Evolutionary conservation across 352 stramenopile species (phyloP).

Genomic region (Pilasporangium apinafurcum): DNA sequence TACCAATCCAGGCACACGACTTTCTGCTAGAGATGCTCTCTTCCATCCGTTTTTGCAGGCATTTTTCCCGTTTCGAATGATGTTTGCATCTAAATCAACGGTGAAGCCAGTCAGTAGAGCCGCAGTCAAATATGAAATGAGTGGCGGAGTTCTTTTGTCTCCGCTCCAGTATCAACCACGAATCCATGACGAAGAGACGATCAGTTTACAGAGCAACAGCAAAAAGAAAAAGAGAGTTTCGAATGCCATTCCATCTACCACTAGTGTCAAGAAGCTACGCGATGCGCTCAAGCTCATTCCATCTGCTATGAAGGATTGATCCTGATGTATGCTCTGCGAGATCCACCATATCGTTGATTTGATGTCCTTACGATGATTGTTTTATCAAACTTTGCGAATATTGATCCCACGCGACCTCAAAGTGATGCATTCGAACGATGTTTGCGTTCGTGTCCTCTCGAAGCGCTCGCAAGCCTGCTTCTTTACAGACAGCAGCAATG

Average conservation of each 20-base stretch:
- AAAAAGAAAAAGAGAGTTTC: constrained; percentile 2
- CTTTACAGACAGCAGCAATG: constrained; percentile 65
- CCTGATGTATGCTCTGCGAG: constrained; percentile 10
- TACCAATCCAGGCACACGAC: constrained; percentile 29
- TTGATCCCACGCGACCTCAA: constrained; percentile 41
- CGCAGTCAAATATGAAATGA: constrained; percentile 1
- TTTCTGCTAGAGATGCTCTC: constrained; percentile 42
- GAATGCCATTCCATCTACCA: not conserved
- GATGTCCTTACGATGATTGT: constrained; percentile 10
- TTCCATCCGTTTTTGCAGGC: constrained; percentile 66
- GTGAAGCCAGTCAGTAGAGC: constrained; percentile 2
- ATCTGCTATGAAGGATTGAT: not conserved
- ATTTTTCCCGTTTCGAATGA: constrained; percentile 57
- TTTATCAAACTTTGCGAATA: constrained; percentile 5
- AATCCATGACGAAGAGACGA: too few species aligned
- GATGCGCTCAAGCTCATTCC: constrained; percentile 12
- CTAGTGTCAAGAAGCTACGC: not conserved
- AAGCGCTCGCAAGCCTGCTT: constrained; percentile 72
- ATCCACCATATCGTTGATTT: constrained; percentile 8
- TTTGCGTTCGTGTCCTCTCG: constrained; percentile 45
- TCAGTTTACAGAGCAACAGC: constrained; percentile 1
- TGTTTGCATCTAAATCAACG: constrained; percentile 26
- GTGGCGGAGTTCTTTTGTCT: too few species aligned
- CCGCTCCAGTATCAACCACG: too few species aligned
- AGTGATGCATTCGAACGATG: constrained; percentile 28